Conservation (phyloP, 305 asterid genomes). For the Rubia balearica region DNA sequence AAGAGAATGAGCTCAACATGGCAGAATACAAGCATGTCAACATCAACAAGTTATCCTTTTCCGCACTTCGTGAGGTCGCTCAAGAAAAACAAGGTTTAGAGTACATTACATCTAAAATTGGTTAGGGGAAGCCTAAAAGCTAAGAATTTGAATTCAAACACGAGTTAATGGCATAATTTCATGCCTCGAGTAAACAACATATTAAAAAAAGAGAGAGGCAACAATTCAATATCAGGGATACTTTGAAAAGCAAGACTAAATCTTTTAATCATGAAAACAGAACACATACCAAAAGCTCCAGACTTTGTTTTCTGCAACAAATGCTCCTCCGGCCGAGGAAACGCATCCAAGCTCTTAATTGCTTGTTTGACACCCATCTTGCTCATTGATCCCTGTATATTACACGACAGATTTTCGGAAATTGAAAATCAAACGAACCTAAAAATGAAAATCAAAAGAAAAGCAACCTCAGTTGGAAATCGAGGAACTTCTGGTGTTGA, state of each 20-base stretch:
- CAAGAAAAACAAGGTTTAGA: too few species aligned
- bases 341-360: constrained; percentile 71
- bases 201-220: background rate
- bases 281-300: constrained; percentile 76
- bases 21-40: background rate
- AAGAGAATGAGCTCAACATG: background rate
- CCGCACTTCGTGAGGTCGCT: too few species aligned
- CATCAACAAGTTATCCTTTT: background rate
- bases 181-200: too few species aligned
- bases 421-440: background rate
- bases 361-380: constrained; percentile 79
- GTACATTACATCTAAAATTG: background rate
- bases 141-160: background rate
- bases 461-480: background rate
- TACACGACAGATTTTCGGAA: background rate
- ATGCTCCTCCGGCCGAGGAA: constrained; percentile 95
- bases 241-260: background rate
- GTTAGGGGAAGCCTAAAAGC: background rate
- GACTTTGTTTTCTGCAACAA: constrained; percentile 85
- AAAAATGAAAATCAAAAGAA: background rate
- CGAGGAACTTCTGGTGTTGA: background rate
- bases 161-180: background rate
- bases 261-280: background rate
- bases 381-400: background rate
- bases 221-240: background rate